phyloP scores from a whole-genome alignment of 2,329 filamentous ascomycete species.

The Paraphoma chrysanthemicola region DNA sequence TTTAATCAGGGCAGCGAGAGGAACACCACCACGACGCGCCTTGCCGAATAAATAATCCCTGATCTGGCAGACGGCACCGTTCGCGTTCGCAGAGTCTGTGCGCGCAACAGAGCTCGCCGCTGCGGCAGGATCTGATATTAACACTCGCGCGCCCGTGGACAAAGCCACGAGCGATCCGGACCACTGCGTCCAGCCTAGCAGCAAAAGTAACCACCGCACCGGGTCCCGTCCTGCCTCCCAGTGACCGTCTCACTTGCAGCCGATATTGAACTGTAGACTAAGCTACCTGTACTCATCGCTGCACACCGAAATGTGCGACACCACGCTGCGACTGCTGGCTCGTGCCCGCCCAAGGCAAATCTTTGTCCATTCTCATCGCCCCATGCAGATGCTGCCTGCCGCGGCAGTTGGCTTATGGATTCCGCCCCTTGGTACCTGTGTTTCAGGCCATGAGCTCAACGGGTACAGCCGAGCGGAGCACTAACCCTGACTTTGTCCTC shows the following conservation, averaged over 20 bases:
- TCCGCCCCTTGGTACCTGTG: background rate
- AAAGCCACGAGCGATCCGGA: background rate
- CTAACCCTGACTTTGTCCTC: background rate
- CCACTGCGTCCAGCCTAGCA: background rate
- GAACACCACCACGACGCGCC: background rate
- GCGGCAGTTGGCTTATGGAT: background rate
- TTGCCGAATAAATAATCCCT: background rate
- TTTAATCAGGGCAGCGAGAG: background rate
- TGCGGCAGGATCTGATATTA: background rate
- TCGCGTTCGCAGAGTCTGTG: background rate
- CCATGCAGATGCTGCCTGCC: background rate
- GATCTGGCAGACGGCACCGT: background rate
- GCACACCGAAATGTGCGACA: background rate
- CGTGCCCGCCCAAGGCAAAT: background rate
- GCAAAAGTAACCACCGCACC: background rate
- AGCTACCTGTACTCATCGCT: background rate
- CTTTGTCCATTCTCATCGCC: background rate
- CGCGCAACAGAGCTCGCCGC: background rate
- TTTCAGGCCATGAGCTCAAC: background rate
- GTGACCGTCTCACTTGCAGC: background rate
- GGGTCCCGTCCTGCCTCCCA: background rate
- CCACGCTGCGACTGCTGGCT: background rate
- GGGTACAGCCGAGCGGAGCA: background rate
- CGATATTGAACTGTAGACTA: background rate
- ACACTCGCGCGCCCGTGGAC: background rate